Percentiles rank a stretch among this genome's conserved stretches.
Conservation (phyloP, 352 stramenopile genomes). For the Globisporangium spiculum region DNA sequence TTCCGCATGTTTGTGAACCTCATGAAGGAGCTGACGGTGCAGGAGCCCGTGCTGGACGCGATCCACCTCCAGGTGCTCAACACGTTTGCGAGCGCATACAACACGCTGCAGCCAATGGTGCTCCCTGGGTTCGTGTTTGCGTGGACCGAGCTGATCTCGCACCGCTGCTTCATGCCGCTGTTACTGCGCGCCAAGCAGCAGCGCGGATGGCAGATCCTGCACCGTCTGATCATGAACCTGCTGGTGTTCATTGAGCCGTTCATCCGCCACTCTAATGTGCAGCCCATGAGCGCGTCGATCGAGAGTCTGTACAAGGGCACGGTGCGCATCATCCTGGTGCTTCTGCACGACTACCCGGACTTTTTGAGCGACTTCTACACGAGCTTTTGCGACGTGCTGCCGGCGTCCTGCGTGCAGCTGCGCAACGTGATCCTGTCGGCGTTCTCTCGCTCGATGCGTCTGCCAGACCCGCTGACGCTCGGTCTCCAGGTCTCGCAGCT, state of each 20-base stretch:
- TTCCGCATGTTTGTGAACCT: conserved; percentile 98
- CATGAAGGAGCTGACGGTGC: conserved; percentile 95
- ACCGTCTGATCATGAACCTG: conserved; percentile 97
- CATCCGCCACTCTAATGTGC: conserved; percentile 85
- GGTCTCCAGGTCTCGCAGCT: conserved; percentile 98
- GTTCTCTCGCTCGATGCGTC: conserved; percentile 95
- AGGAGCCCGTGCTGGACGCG: conserved; percentile 91
- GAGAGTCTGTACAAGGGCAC: conserved; percentile 97
- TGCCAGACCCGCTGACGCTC: conserved; percentile 97
- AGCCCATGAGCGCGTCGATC: conserved; percentile 87
- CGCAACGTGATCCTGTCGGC: conserved; percentile 98
- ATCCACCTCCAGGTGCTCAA: conserved; percentile 95
- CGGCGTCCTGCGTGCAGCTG: conserved; percentile 96
- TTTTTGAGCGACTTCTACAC: conserved; percentile 98
- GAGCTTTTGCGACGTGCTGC: conserved; percentile 98
- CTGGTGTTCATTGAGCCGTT: conserved; percentile 98
- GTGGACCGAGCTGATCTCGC: conserved; percentile 98
- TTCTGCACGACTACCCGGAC: conserved; percentile 98
- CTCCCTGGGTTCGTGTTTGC: conserved; percentile 97
- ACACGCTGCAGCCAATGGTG: conserved; percentile 95
- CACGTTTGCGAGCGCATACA: conserved; percentile 96
- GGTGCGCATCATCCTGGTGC: conserved; percentile 96
- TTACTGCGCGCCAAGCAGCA: conserved; percentile 92
- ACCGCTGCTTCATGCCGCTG: conserved; percentile 98
- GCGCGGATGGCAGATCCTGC: conserved; percentile 96